These are phyloP conservation scores for Fusarium domesticum DNA, from an alignment of 2,329 filamentous ascomycete genomes.

Conservation along the genomic window DNA sequence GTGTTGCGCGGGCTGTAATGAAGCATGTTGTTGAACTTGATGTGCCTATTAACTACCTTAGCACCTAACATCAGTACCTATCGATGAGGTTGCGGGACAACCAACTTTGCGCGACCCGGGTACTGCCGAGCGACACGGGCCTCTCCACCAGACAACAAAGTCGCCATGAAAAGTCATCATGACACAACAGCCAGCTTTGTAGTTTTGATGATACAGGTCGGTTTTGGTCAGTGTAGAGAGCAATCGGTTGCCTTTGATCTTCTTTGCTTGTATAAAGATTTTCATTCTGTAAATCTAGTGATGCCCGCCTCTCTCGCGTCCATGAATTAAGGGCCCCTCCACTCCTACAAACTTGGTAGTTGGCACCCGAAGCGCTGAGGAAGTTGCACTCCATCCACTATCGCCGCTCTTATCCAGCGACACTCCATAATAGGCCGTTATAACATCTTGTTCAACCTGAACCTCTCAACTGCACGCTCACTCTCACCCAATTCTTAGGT, in stretches of 20 bases:
- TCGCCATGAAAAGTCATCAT: too few species aligned
- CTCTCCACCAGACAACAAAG: slow-evolving; percentile 17
- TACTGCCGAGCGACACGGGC: slow-evolving; percentile 21
- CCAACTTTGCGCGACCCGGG: slow-evolving; percentile 24
- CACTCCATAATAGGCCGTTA: too few species aligned
- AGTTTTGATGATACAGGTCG: too few species aligned
- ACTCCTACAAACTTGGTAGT: background rate
- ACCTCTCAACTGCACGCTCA: slow-evolving; percentile 2
- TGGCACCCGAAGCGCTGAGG: background rate
- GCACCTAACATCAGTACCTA: slow-evolving; percentile 2
- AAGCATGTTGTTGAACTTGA: slow-evolving; percentile 3
- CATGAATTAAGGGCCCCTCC: too few species aligned
- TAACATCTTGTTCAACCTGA: slow-evolving; percentile 5
- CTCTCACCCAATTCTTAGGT: background rate
- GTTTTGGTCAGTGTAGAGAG: too few species aligned
- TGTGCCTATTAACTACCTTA: too few species aligned
- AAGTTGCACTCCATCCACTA: background rate
- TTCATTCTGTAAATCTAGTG: too few species aligned
- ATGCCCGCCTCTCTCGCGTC: too few species aligned
- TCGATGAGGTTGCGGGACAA: slow-evolving; percentile 10
- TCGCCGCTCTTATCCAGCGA: too few species aligned
- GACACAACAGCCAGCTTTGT: too few species aligned
- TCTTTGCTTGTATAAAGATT: too few species aligned
- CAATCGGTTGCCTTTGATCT: too few species aligned
- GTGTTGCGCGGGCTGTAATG: slow-evolving; percentile 2